Evolutionary conservation across 1,284 basidiomycete species (phyloP).

Genomic region (Cutaneotrichosporon sp.): DNA sequence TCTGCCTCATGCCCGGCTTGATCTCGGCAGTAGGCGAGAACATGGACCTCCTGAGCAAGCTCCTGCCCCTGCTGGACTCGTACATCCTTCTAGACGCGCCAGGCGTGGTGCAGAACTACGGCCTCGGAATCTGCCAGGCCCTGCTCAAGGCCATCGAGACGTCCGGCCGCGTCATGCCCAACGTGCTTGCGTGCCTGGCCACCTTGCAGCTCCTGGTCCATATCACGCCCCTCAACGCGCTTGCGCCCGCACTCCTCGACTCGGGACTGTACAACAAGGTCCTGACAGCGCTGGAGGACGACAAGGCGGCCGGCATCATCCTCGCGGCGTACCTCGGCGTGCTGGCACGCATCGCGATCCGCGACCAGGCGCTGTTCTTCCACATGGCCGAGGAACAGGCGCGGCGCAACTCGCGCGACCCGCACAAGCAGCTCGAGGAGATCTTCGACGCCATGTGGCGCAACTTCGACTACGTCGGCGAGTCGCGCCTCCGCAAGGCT

Average conservation of each 20-base stretch:
- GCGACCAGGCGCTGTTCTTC: conserved; percentile 38
- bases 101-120: conserved; percentile 53
- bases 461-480: conserved; percentile 49
- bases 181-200: conserved; percentile 28
- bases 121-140: conserved; percentile 28
- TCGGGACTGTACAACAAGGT: conserved; percentile 43
- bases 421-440: conserved; percentile 38
- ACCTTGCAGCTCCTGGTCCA: conserved; percentile 36
- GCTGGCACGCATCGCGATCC: conserved; percentile 40
- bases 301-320: conserved; percentile 44
- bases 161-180: conserved; percentile 28
- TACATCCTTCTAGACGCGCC: conserved; percentile 69
- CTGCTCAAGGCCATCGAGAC: conserved; percentile 31
- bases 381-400: conserved; percentile 39
- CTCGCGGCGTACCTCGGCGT: conserved; percentile 43
- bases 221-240: conserved; percentile 26
- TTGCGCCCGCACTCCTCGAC: conserved; percentile 36
- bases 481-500: conserved; percentile 41
- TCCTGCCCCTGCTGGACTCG: conserved; percentile 67
- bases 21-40: conserved; percentile 62
- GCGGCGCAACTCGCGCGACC: conserved; percentile 23
- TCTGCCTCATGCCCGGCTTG: conserved; percentile 64
- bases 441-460: conserved; percentile 48
- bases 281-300: conserved; percentile 43
- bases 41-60: conserved; percentile 67